phyloP scores from a whole-genome alignment of 441 rosid genomes.

The Geranium incanum region DNA sequence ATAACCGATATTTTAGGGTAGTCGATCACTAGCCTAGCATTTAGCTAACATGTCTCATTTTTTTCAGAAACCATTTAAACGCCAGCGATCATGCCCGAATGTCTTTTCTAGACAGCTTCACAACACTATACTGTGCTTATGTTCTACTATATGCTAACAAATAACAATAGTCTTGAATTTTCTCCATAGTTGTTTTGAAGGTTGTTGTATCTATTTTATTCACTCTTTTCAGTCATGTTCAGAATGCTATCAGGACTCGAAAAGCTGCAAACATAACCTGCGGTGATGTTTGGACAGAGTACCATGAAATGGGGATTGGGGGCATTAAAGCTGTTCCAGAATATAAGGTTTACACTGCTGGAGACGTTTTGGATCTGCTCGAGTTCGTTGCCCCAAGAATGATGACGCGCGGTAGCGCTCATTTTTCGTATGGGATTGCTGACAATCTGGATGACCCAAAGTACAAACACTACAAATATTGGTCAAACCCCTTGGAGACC shows the following conservation, averaged over 20 bases:
- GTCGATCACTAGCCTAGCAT: no score
- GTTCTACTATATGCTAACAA: no score
- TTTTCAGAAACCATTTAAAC: no score
- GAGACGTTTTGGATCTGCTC: constrained; percentile 55
- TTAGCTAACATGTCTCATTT: no score
- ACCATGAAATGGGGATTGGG: constrained; percentile 85
- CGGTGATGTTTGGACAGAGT: constrained; percentile 90
- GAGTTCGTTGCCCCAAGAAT: constrained; percentile 83
- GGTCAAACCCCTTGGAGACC: constrained; percentile 96
- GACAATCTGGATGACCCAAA: constrained; percentile 84
- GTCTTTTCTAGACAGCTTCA: no score
- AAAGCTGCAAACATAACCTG: constrained; percentile 65
- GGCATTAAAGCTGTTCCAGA: constrained; percentile 81
- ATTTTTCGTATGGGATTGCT: constrained; percentile 91
- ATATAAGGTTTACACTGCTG: constrained; percentile 70
- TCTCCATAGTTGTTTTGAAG: not conserved
- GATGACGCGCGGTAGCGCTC: constrained; percentile 85
- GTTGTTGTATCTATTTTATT: constrained; percentile 8
- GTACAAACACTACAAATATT: constrained; percentile 66
- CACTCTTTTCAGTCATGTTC: constrained; percentile 21
- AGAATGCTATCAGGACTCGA: constrained; percentile 81
- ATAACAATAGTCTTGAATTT: not conserved
- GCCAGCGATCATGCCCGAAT: no score
- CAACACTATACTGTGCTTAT: no score
- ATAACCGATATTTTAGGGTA: no score